phyloP scores from a whole-genome alignment of 78 protist genomes.

The Emiliania huxleyi region DNA sequence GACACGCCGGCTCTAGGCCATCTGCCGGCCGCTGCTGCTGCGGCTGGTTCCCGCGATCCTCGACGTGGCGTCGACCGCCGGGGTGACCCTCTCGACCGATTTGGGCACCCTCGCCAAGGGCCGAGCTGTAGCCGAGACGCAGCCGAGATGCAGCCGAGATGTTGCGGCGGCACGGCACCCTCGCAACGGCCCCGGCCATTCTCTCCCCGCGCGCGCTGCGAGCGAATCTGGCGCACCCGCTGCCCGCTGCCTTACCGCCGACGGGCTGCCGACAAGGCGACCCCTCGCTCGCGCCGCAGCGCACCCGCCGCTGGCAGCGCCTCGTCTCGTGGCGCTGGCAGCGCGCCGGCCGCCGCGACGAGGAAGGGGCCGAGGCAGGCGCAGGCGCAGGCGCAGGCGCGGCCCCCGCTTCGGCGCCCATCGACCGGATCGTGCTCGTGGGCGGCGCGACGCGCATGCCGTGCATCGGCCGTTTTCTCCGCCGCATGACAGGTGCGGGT shows the following conservation, averaged over 20 bases:
- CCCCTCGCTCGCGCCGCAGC: neutral
- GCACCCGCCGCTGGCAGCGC: neutral
- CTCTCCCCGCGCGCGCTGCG: too few species aligned
- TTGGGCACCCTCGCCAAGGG: neutral
- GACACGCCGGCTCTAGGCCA: too few species aligned
- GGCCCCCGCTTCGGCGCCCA: neutral
- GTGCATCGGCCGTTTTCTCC: neutral
- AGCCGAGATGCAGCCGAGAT: too few species aligned
- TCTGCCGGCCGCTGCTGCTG: neutral
- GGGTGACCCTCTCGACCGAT: neutral
- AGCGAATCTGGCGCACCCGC: too few species aligned
- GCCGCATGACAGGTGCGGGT: neutral
- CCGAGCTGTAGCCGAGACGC: too few species aligned
- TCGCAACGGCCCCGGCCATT: too few species aligned
- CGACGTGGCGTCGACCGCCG: neutral
- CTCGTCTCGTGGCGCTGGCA: neutral
- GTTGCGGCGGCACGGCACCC: too few species aligned
- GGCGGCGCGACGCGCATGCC: slow-evolving; percentile 31
- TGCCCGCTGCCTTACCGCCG: too few species aligned
- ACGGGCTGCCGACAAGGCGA: too few species aligned
- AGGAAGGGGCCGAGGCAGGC: too few species aligned
- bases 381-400: too few species aligned
- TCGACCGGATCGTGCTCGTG: neutral
- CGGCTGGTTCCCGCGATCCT: neutral
- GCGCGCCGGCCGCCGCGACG: neutral